A percentile compares a stretch with the other conserved stretches of the same genome.
Conservation (phyloP, 805 yeast genomes). For the Candida quercuum region DNA sequence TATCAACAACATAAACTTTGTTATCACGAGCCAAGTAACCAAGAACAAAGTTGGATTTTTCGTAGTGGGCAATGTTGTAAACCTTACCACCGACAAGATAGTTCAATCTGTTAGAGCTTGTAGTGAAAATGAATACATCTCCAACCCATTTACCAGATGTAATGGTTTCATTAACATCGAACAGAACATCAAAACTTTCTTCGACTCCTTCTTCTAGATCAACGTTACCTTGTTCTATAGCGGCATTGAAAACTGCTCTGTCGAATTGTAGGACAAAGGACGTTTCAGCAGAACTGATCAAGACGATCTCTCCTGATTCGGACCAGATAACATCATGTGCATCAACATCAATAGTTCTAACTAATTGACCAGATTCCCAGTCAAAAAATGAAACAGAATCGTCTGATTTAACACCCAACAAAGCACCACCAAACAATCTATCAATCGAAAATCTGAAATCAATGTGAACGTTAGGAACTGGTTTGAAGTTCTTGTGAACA, state of each 20-base stretch:
- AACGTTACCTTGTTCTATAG: slow-evolving; percentile 48
- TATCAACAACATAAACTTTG: slow-evolving; percentile 85
- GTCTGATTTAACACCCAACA: slow-evolving; percentile 78
- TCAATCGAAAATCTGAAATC: slow-evolving; percentile 70
- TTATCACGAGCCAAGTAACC: slow-evolving; percentile 92
- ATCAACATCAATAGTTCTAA: slow-evolving; percentile 85
- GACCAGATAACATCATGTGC: slow-evolving; percentile 85
- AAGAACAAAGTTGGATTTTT: slow-evolving; percentile 76
- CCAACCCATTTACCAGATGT: slow-evolving; percentile 95
- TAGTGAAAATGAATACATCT: slow-evolving; percentile 91
- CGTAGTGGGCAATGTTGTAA: slow-evolving; percentile 89
- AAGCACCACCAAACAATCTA: slow-evolving; percentile 82
- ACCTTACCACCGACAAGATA: slow-evolving; percentile 93
- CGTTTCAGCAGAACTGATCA: slow-evolving; percentile 64
- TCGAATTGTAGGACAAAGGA: slow-evolving; percentile 76
- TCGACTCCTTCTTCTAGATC: slow-evolving; percentile 88
- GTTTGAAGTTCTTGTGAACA: slow-evolving; percentile 81
- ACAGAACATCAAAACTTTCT: slow-evolving; percentile 75
- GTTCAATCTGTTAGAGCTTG: slow-evolving; percentile 80
- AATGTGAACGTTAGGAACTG: slow-evolving; percentile 55
- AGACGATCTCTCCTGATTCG: slow-evolving; percentile 84
- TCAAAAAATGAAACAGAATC: slow-evolving; percentile 86
- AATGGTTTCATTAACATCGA: slow-evolving; percentile 75
- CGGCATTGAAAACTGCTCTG: slow-evolving; percentile 59
- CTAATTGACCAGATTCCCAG: slow-evolving; percentile 85